These are phyloP conservation scores for Boletus patriciae DNA, from an alignment of 768 basidiomycete genomes.

Conservation along the genomic window DNA sequence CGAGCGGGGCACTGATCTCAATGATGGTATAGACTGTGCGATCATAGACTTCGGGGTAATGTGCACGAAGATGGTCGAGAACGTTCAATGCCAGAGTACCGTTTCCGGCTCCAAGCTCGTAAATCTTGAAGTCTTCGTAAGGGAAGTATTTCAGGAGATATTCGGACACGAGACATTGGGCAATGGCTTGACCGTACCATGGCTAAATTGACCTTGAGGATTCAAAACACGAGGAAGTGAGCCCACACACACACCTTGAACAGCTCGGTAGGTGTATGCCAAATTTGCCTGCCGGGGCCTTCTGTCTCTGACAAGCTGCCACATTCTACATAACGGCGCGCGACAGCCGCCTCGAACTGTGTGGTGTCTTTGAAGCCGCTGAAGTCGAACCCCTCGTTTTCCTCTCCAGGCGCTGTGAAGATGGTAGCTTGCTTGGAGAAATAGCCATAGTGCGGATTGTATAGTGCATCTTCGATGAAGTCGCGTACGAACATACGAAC, in stretches of 20 bases:
- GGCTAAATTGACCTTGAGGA: conserved; percentile 54
- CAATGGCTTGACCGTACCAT: conserved; percentile 90
- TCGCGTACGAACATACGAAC: conserved; percentile 96
- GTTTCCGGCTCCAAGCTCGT: conserved; percentile 98
- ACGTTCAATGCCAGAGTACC: conserved; percentile 91
- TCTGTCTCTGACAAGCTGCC: conserved; percentile 55
- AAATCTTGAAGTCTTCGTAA: conserved; percentile 92
- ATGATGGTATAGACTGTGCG: conserved; percentile 92
- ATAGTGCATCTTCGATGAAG: conserved; percentile 94
- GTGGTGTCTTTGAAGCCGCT: conserved; percentile 57
- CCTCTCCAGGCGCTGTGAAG: conserved; percentile 58
- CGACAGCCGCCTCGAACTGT: conserved; percentile 83
- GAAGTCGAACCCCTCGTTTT: conserved; percentile 64
- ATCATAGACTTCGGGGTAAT: conserved; percentile 90
- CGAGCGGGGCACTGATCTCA: conserved; percentile 85
- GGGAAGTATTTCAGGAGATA: conserved; percentile 96
- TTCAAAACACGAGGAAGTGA: neutral
- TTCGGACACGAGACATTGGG: conserved; percentile 83
- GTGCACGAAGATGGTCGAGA: conserved; percentile 71
- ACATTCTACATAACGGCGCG: conserved; percentile 69
- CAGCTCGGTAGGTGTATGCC: conserved; percentile 98
- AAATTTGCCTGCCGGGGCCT: conserved; percentile 85
- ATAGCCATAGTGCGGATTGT: conserved; percentile 98
- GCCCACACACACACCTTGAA: conserved; percentile 68
- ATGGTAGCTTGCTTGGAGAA: conserved; percentile 93